These are phyloP conservation scores for Aspergillus uvarum DNA, from an alignment of 2,329 filamentous ascomycete genomes.

Conservation along the genomic window DNA sequence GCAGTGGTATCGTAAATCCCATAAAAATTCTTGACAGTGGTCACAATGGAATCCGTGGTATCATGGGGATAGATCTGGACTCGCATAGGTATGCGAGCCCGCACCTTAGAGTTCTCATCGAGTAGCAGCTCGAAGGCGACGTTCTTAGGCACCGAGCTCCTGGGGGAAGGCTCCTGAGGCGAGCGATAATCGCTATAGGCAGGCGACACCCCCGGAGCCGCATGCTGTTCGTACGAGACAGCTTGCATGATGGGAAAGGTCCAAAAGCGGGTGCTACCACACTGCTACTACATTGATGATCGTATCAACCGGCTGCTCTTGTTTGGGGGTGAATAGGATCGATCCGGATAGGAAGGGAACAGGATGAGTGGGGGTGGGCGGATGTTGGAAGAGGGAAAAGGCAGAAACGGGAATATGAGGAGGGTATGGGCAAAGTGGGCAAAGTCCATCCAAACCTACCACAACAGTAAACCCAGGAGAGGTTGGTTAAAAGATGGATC, in stretches of 20 bases:
- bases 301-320: conserved; percentile 37
- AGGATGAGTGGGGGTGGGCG: conserved; percentile 18
- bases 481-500: conserved; percentile 30
- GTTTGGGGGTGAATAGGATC: conserved; percentile 18
- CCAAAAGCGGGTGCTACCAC: conserved; percentile 27
- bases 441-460: conserved; percentile 41
- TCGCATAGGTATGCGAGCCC: conserved; percentile 64
- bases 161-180: conserved; percentile 39
- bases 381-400: conserved; percentile 25
- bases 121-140: conserved; percentile 64
- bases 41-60: conserved; percentile 95
- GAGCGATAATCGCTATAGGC: conserved; percentile 28
- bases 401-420: conserved; percentile 24
- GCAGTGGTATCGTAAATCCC: conserved; percentile 81
- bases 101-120: conserved; percentile 56
- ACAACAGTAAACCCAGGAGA: conserved; percentile 31
- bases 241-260: conserved; percentile 33
- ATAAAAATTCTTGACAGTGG: conserved; percentile 98
- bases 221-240: conserved; percentile 35
- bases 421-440: conserved; percentile 30
- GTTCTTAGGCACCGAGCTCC: conserved; percentile 53
- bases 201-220: conserved; percentile 34
- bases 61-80: conserved; percentile 92
- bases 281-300: conserved; percentile 33
- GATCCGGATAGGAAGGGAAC: conserved; percentile 18